These are phyloP conservation scores for Acanthamoeba lenticulata DNA, from an alignment of 208 protist genomes.

Conservation along the genomic window DNA sequence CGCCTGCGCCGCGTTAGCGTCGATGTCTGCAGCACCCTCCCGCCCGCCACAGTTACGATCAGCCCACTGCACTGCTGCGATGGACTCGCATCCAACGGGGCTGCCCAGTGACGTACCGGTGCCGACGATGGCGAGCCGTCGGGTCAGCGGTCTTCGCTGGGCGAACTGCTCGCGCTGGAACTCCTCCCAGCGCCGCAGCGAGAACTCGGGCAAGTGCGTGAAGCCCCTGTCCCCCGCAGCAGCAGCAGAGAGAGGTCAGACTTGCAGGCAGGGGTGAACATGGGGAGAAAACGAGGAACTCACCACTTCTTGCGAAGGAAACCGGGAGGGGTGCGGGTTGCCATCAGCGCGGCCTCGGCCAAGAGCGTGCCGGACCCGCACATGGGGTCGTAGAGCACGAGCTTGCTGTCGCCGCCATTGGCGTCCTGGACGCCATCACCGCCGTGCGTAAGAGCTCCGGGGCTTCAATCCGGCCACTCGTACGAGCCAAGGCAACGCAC, in stretches of 20 bases:
- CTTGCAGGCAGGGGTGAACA: not conserved
- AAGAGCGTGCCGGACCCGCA: constrained; percentile 53
- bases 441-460: too few relatives aligned
- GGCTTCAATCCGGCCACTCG: too few relatives aligned
- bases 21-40: too few relatives aligned
- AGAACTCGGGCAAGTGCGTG: constrained; percentile 28
- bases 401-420: not conserved
- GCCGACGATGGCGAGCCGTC: not conserved
- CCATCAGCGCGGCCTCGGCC: constrained; percentile 60
- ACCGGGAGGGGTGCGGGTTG: not conserved
- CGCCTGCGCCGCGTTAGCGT: not conserved
- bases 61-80: too few relatives aligned
- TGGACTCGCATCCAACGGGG: too few relatives aligned
- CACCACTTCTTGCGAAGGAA: constrained; percentile 56
- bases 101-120: not conserved
- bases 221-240: not conserved
- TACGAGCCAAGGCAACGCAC: too few relatives aligned
- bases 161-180: constrained; percentile 36
- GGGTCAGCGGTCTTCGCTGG: not conserved
- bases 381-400: constrained; percentile 45
- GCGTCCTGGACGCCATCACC: not conserved
- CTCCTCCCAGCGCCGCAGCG: not conserved
- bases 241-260: not conserved
- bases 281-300: not conserved
- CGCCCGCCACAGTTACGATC: too few relatives aligned